Conservation (phyloP, 352 stramenopile species). For the Globisporangium irregulare region DNA sequence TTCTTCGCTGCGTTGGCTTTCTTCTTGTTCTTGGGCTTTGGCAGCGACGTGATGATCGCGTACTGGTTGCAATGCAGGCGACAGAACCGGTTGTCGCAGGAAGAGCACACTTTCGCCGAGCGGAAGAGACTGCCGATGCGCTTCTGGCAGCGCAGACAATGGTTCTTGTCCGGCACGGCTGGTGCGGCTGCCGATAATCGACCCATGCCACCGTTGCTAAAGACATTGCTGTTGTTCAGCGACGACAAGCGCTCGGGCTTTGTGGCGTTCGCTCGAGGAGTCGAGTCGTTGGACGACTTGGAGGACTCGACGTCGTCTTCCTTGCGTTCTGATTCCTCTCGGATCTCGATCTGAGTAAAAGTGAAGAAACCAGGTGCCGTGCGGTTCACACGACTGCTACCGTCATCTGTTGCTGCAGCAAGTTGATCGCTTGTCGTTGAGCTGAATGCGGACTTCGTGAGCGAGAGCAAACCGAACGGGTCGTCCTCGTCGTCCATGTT, state of each 20-base stretch:
- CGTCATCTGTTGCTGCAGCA: not conserved
- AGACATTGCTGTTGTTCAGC: not conserved
- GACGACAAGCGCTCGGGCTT: conserved; percentile 4
- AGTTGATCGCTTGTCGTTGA: conserved; percentile 10
- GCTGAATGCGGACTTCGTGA: conserved; percentile 49
- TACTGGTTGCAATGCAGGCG: conserved; percentile 41
- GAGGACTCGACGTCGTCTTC: conserved; percentile 12
- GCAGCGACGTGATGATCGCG: conserved; percentile 23
- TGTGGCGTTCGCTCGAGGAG: not conserved
- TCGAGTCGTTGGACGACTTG: conserved; percentile 15
- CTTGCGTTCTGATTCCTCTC: conserved; percentile 23
- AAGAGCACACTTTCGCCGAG: conserved; percentile 46
- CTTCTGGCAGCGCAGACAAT: conserved; percentile 42
- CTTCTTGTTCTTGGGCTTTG: conserved; percentile 12
- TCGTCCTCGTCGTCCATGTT: conserved; percentile 48
- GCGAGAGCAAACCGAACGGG: conserved; percentile 41
- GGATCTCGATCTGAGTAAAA: conserved; percentile 49
- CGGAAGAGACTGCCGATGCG: conserved; percentile 38
- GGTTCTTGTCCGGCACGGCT: conserved; percentile 24
- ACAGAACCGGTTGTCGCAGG: conserved; percentile 48
- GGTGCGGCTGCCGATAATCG: not conserved
- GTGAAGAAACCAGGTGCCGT: conserved; percentile 38
- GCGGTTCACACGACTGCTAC: conserved; percentile 4
- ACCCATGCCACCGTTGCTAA: not conserved
- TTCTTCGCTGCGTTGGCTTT: conserved; percentile 10